A percentile compares a stretch with the other conserved stretches of the same genome.
Conservation (phyloP, 2,329 filamentous ascomycete species). For the Aspergillus pseudoviridinutans region DNA sequence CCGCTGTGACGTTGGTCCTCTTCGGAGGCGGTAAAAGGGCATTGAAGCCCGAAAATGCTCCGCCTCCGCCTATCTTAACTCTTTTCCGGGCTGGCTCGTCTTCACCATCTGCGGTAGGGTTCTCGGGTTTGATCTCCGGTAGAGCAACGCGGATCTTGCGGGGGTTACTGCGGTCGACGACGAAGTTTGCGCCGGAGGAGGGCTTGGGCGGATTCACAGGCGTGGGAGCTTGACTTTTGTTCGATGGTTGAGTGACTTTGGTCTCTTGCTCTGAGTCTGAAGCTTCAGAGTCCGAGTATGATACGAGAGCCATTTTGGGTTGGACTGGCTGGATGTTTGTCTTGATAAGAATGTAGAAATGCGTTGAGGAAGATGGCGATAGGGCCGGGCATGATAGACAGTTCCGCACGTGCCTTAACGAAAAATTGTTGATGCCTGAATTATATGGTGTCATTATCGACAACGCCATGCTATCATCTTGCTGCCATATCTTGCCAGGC, state of each 20-base stretch:
- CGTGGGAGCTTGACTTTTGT: constrained; percentile 24
- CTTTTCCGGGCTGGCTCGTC: constrained; percentile 67
- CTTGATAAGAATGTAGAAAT: background rate
- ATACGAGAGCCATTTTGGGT: constrained; percentile 67
- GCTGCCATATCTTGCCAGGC: background rate
- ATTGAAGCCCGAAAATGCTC: constrained; percentile 76
- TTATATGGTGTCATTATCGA: background rate
- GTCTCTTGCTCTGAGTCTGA: constrained; percentile 57
- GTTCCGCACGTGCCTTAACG: background rate
- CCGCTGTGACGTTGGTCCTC: constrained; percentile 30
- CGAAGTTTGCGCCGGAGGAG: constrained; percentile 49
- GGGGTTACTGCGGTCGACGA: constrained; percentile 75
- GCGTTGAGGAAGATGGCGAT: background rate
- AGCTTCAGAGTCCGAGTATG: constrained; percentile 74
- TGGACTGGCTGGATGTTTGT: background rate
- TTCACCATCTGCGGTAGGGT: constrained; percentile 33
- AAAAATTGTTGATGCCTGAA: background rate
- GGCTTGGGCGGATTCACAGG: constrained; percentile 24
- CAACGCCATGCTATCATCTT: too few species aligned
- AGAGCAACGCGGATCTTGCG: constrained; percentile 82
- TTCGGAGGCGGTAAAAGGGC: constrained; percentile 85
- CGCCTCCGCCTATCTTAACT: constrained; percentile 59
- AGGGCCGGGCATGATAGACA: background rate
- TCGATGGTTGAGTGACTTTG: constrained; percentile 24
- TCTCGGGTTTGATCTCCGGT: constrained; percentile 50